These are phyloP conservation scores for Coemansia sp. DNA, from an alignment of 192 early-diverging fungal genomes.

Conservation along the genomic window DNA sequence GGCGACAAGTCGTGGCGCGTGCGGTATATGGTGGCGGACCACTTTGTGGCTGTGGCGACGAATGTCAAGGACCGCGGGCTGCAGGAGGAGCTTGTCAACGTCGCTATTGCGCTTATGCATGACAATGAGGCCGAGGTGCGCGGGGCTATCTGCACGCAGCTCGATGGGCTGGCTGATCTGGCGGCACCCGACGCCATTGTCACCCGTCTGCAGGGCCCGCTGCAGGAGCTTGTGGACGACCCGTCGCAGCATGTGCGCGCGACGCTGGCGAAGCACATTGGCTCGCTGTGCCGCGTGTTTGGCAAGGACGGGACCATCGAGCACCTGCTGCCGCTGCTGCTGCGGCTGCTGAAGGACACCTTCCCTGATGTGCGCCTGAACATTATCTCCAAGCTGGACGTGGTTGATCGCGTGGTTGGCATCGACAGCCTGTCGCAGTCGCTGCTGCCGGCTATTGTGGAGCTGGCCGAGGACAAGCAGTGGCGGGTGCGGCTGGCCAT, in stretches of 20 bases:
- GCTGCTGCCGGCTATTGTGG: constrained; percentile 95
- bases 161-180: constrained; percentile 66
- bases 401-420: constrained; percentile 94
- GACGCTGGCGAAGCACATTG: constrained; percentile 93
- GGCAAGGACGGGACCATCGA: constrained; percentile 95
- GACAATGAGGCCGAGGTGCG: constrained; percentile 98
- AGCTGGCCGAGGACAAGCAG: constrained; percentile 99
- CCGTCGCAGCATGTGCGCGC: constrained; percentile 95
- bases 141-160: constrained; percentile 88
- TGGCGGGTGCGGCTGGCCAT: constrained; percentile 99
- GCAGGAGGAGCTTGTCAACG: constrained; percentile 80
- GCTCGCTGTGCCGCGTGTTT: constrained; percentile 90
- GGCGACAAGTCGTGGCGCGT: constrained; percentile 98
- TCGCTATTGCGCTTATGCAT: constrained; percentile 85
- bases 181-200: constrained; percentile 78
- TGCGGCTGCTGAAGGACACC: constrained; percentile 96
- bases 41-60: constrained; percentile 83
- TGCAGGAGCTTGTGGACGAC: constrained; percentile 94
- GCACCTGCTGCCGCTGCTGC: constrained; percentile 89
- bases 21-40: constrained; percentile 98
- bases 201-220: constrained; percentile 79
- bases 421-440: constrained; percentile 97
- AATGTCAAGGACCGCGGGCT: constrained; percentile 49
- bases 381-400: constrained; percentile 97
- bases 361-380: constrained; percentile 96